Base-by-base conservation (phyloP, 2,329 filamentous ascomycete genomes). In the Clonostachys sp. region DNA sequence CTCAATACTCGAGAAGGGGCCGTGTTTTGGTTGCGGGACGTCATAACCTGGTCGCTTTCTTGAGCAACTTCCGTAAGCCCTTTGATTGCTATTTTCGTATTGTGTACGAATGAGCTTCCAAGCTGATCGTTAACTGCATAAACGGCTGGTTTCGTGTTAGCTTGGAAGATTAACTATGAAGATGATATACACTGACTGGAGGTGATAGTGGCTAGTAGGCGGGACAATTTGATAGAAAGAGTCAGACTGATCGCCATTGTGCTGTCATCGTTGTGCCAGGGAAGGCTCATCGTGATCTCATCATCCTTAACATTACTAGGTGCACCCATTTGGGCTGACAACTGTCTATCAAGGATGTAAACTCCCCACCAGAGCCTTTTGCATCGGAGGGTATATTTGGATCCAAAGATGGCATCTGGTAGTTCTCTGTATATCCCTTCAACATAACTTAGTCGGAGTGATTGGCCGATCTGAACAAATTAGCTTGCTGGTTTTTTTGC, bases 271-370 rank as follows among this genome's bases (percentile, higher is more conserved):
- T 34, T 34, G 10, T 14, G 36, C 38, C 20, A 41, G 6, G 45
- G 38, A n/a, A 42, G 45, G 13, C 18, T 17, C 18, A 33, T 34
- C 2, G 45, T 46, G 45, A 46, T 42, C n/a, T 46, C 45, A 6
- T 42, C 38, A 30, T 46, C 45, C 10, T 33, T 12, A 14, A 46
- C 33, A 12, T 38, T 42, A 16, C 38, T 46, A 2, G 45, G 45
- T 6, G 20, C 16, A 5, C 45, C 45, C 38, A 46, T 24, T 40
- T 33, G 20, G 5, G 38, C 18, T 6, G 45, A 46, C 7, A 46
- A 6, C 13, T 40, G 45, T 34, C 45, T 34, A 34, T 46, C 45
- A 6, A 46, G 45, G 39, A 46, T 34, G 20, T 46, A 46, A 12
- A 46, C 38, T 8, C 24, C 35, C 45, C 45, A 46, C 45, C 45